Evolutionary conservation across 331 rosid genomes (phyloP), one percentile per base, ranked within the genome.

Genomic region (Pyrus hybrid): DNA sequence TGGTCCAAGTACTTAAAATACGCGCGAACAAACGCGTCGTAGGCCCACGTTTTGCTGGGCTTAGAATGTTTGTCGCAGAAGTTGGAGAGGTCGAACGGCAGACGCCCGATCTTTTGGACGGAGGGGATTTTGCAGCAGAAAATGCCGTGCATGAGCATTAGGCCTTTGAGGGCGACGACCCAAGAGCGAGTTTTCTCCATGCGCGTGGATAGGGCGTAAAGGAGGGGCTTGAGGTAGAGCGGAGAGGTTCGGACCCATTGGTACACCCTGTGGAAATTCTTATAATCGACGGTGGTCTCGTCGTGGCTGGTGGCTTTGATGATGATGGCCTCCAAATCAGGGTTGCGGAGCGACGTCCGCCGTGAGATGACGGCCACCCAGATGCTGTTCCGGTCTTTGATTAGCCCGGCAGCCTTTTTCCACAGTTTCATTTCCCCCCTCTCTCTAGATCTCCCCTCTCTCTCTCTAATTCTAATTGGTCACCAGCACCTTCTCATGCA

Each of bases 251-350:
- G 79, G 1, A 89, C 26, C 97, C 97, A 90, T 74, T 87, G 82
- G 68, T 91, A 90, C 5, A 87, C 93, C 11, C 97, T 85, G 3
- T 87, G 83, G 21, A 90, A 86, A 47, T 90, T 91, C 75, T 83
- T 86, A 65, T 79, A 76, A 67, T 94, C 96, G 4, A 91, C 80
- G 8, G 21, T 28, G 17, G 78, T 14, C 0, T 79, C 90, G 58
- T 91, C 92, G 70, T 93, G 98, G 90, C 93, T 91, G 1, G 98
- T 93, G 22, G 98, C 95, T 72, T 87, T 89, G 77, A 91, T 91
- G 33, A 93, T 62, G 20, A 80, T 73, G 0, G 90, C 74, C 70
- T 91, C 96, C 0, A 93, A 84, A 56, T 86, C 83, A 2, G 96
- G 91, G 73, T 90, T 89, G 1, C 89, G 87, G 74, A 70, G 84